Evolutionary conservation across 192 early-diverging fungal species (phyloP), one percentile per base, ranked within the genome.

Genomic region (Backusella psychrophila): DNA sequence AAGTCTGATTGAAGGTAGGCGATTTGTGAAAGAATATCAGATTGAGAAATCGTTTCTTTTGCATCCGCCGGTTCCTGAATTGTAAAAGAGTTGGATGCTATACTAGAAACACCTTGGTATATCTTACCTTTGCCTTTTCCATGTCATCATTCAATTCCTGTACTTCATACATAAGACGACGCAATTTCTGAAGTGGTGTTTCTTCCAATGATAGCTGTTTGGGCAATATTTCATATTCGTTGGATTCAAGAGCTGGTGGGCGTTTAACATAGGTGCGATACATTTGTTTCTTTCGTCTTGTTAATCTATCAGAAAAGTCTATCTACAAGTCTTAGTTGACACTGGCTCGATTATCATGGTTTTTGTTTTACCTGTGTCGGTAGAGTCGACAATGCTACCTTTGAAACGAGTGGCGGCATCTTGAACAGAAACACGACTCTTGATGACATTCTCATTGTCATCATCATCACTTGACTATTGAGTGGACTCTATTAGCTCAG

Each of bases 91-190:
- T 6, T 38, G 34, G 4, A 14, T 21, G 6, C 7, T 19, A 44
- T 19, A 31, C 33, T 33, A 33, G 33, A 72, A n/a, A 12, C 17
- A 33, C 0, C 33, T 33, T n/a, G 26, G 0, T 38, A 0, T 52
- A n/a, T 23, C n/a, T 49, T 85, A 87, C 87, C 86, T 86, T 78
- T 5, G 80, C 80, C 66, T 87, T 90, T 15, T 88, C 86, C 34
- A 95, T 70, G 76, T 94, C 91, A 69, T 90, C 87, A 21, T 80
- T 82, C 4, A 97, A 89, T 71, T 97, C 94, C 73, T 95, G 91
- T 9, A 93, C 91, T 79, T 97, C 96, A 74, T 86, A 91, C 75
- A 93, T 87, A 44, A 97, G 89, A 15, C 96, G 86, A 31, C 92
- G 87, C 26, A 95, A 79, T 73, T 90, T 87, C 77, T 97, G 92